Conservation (phyloP, 2,329 filamentous ascomycete genomes). For the Pseudogymnoascus sp. region DNA sequence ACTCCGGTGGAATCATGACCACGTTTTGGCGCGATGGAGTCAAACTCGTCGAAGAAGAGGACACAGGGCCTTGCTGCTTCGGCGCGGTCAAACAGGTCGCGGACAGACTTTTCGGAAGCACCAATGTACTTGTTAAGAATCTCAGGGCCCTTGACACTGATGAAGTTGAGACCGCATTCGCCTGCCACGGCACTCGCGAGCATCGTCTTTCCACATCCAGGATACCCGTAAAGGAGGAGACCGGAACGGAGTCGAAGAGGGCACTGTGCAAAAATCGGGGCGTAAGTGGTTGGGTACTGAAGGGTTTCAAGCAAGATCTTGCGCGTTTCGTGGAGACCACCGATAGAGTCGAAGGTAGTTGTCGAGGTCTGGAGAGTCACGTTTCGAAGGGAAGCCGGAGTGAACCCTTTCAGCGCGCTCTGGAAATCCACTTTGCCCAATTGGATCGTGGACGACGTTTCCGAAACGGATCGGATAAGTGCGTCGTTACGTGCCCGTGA, state of each 20-base stretch:
- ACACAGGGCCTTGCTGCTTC: constrained; percentile 87
- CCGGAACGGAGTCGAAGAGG: constrained; percentile 91
- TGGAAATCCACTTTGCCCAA: constrained; percentile 72
- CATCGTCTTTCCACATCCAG: constrained; percentile 93
- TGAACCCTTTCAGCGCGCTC: constrained; percentile 81
- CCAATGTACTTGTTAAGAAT: constrained; percentile 99
- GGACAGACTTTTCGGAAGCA: constrained; percentile 90
- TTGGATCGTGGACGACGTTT: constrained; percentile 46
- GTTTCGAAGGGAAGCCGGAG: constrained; percentile 86
- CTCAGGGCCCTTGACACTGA: constrained; percentile 94
- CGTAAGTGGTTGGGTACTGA: constrained; percentile 95
- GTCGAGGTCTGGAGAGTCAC: constrained; percentile 89
- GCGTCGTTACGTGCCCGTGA: constrained; percentile 86
- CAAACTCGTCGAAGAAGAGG: constrained; percentile 97
- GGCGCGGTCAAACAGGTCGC: constrained; percentile 89
- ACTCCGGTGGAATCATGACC: constrained; percentile 96
- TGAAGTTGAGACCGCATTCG: constrained; percentile 96
- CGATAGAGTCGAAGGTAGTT: constrained; percentile 87
- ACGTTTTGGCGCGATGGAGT: constrained; percentile 93
- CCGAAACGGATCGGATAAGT: constrained; percentile 69
- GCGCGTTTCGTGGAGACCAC: constrained; percentile 76
- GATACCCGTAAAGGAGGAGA: constrained; percentile 86
- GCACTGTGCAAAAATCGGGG: constrained; percentile 93
- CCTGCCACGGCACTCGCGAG: constrained; percentile 94
- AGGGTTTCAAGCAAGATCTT: constrained; percentile 90